phyloP scores from a whole-genome alignment of 2,329 filamentous ascomycete species.

The Tolypocladium paradoxum region DNA sequence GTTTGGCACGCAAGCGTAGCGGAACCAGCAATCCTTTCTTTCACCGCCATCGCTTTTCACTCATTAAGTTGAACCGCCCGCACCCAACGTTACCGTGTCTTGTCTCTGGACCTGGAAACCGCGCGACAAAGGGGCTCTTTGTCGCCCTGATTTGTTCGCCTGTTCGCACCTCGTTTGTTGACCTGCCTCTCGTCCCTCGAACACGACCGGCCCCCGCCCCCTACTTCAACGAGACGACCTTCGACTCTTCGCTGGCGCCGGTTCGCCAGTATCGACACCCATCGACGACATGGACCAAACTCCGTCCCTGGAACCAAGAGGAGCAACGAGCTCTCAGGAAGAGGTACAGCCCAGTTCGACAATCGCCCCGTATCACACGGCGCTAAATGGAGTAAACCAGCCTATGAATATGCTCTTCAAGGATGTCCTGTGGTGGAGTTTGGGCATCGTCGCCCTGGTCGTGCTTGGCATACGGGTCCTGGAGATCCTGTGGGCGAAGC shows the following conservation, averaged over 20 bases:
- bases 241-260: slow-evolving; percentile 6
- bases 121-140: not conserved
- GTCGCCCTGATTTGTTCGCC: not conserved
- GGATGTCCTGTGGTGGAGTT: slow-evolving; percentile 48
- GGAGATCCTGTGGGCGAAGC: slow-evolving; percentile 43
- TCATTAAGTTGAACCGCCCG: not conserved
- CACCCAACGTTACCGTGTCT: not conserved
- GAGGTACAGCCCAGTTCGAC: slow-evolving; percentile 30
- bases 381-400: slow-evolving; percentile 51
- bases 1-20: not conserved
- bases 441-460: slow-evolving; percentile 44
- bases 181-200: not conserved
- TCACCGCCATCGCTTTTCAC: not conserved
- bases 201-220: not conserved
- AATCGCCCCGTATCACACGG: slow-evolving; percentile 44
- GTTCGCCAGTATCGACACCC: slow-evolving; percentile 5
- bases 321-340: slow-evolving; percentile 13
- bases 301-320: slow-evolving; percentile 19
- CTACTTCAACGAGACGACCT: not conserved
- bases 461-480: slow-evolving; percentile 42
- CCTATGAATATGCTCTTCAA: slow-evolving; percentile 44
- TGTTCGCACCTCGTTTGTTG: not conserved
- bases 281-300: slow-evolving; percentile 22
- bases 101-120: not conserved
- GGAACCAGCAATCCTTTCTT: not conserved